Conservation (phyloP, 2,329 filamentous ascomycete genomes). For the Aspergillus pseudoterreus region DNA sequence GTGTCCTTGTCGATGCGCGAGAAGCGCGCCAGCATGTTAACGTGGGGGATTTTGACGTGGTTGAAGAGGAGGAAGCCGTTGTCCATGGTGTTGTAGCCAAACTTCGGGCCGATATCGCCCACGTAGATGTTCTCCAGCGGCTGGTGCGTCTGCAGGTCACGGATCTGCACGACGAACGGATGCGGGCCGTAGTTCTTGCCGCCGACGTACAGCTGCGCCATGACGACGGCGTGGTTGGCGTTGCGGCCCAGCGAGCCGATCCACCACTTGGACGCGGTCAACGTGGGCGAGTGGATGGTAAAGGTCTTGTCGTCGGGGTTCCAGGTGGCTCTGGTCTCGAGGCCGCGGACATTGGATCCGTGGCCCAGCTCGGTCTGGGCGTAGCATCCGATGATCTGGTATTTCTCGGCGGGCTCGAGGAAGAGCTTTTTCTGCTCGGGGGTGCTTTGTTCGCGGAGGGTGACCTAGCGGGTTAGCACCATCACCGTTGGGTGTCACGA, state of each 20-base stretch:
- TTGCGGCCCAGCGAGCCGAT: slow-evolving; percentile 73
- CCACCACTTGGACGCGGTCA: slow-evolving; percentile 82
- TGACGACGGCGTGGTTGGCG: slow-evolving; percentile 73
- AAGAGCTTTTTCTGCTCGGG: slow-evolving; percentile 71
- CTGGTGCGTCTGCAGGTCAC: slow-evolving; percentile 66
- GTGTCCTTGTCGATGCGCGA: slow-evolving; percentile 66
- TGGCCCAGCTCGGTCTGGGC: slow-evolving; percentile 78
- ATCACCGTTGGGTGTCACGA: no score
- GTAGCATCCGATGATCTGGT: slow-evolving; percentile 74
- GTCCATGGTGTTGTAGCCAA: slow-evolving; percentile 77
- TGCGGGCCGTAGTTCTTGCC: slow-evolving; percentile 71
- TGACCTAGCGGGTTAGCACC: slow-evolving; percentile 47
- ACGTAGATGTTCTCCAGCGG: slow-evolving; percentile 68
- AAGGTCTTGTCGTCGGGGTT: slow-evolving; percentile 71
- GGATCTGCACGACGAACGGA: slow-evolving; percentile 72
- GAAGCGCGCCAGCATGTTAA: slow-evolving; percentile 70
- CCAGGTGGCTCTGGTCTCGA: slow-evolving; percentile 72
- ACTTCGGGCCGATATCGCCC: slow-evolving; percentile 77
- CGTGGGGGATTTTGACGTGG: slow-evolving; percentile 69
- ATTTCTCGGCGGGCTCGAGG: slow-evolving; percentile 64
- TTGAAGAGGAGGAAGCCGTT: slow-evolving; percentile 78
- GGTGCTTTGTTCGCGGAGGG: slow-evolving; percentile 67
- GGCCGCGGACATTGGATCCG: slow-evolving; percentile 69
- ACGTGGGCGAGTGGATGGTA: slow-evolving; percentile 66
- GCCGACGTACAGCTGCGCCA: slow-evolving; percentile 69